Evolutionary conservation across 106 monocot genomes (phyloP).

Genomic region (Agapanthus africanus): DNA sequence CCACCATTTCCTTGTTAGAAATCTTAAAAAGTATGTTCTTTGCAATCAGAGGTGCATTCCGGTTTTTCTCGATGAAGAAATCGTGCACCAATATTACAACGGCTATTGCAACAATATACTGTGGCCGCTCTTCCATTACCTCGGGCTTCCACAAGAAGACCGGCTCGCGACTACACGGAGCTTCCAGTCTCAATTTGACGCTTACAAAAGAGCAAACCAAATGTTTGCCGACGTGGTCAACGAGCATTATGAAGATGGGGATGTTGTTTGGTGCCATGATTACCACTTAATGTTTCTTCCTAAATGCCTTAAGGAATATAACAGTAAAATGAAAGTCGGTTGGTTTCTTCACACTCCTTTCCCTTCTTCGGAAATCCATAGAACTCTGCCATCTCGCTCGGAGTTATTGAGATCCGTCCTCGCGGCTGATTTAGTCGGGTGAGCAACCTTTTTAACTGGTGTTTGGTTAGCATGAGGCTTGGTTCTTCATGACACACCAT

Average conservation of each 20-base stretch:
- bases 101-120: slow-evolving; percentile 98
- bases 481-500: background rate
- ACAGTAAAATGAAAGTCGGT: slow-evolving; percentile 87
- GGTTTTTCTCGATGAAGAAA: slow-evolving; percentile 96
- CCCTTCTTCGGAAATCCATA: slow-evolving; percentile 86
- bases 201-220: slow-evolving; percentile 85
- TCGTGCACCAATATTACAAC: slow-evolving; percentile 97
- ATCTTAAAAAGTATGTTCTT: slow-evolving; percentile 4
- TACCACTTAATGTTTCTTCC: slow-evolving; percentile 98
- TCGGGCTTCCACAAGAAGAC: slow-evolving; percentile 94
- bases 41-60: slow-evolving; percentile 88
- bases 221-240: slow-evolving; percentile 98
- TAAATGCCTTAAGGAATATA: slow-evolving; percentile 84
- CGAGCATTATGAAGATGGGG: slow-evolving; percentile 90
- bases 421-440: slow-evolving; percentile 78
- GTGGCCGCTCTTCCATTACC: slow-evolving; percentile 97
- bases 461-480: background rate
- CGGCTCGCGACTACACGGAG: slow-evolving; percentile 92
- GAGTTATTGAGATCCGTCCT: slow-evolving; percentile 86
- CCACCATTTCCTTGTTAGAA: too few species aligned
- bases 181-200: slow-evolving; percentile 96
- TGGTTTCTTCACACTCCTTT: slow-evolving; percentile 97
- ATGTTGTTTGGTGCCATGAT: slow-evolving; percentile 99
- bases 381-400: slow-evolving; percentile 80
- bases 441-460: slow-evolving; percentile 10